Percentiles rank a stretch among this genome's conserved stretches.
phyloP scores from a whole-genome alignment of 176 grass and related monocot genomes.

The Oryza meyeriana region DNA sequence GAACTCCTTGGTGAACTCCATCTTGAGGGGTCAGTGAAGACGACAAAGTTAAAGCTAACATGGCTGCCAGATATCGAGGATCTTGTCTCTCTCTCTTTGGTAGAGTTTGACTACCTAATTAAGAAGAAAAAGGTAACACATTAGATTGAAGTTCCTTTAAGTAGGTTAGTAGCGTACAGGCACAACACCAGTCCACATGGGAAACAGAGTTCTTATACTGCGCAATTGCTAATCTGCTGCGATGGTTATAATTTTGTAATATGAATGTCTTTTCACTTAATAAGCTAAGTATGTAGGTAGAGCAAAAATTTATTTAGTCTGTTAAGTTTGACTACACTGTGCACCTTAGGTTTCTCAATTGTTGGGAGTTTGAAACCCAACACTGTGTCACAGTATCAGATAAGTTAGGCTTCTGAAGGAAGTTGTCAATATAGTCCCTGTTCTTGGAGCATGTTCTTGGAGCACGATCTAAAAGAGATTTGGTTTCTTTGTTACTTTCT shows the following conservation, averaged over 20 bases:
- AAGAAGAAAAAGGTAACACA: constrained; percentile 88
- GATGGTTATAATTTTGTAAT: neutral
- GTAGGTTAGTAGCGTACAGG: neutral
- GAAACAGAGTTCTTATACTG: neutral
- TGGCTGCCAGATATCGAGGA: constrained; percentile 88
- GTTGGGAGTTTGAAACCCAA: neutral
- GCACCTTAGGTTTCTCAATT: neutral
- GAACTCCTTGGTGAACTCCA: constrained; percentile 81
- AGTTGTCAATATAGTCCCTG: neutral
- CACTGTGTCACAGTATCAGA: neutral
- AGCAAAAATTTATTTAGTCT: neutral
- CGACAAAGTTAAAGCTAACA: constrained; percentile 83
- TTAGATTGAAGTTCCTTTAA: neutral
- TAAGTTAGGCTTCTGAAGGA: neutral
- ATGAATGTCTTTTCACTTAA: constrained; percentile 9
- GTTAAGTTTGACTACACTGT: neutral
- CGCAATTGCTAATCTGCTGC: neutral
- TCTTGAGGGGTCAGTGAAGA: constrained; percentile 86
- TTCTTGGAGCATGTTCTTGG: neutral
- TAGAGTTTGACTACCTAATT: constrained; percentile 92
- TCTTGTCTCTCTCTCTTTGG: constrained; percentile 60
- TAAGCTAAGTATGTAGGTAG: neutral
- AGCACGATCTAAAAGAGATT: neutral
- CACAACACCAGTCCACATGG: neutral
- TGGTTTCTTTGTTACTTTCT: neutral